These are phyloP conservation scores for Stachybotrys elegans DNA, from an alignment of 2,329 filamentous ascomycete genomes.

Conservation along the genomic window DNA sequence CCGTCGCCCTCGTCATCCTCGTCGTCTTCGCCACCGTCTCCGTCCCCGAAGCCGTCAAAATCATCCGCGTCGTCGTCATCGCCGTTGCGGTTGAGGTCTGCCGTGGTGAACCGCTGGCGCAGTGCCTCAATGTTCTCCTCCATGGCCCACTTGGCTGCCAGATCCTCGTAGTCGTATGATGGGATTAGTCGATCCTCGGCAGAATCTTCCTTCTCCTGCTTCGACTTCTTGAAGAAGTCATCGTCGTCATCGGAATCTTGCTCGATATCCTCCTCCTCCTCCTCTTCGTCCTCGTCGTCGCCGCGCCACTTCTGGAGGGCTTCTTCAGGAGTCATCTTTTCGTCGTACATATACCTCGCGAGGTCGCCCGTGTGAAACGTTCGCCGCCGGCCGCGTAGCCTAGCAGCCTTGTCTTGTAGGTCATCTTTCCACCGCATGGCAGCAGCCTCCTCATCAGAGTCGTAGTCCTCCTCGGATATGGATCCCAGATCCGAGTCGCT, in stretches of 20 bases:
- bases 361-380: conserved; percentile 78
- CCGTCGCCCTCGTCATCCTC: conserved; percentile 67
- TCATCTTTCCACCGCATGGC: conserved; percentile 84
- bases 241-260: conserved; percentile 47
- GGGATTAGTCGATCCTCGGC: conserved; percentile 80
- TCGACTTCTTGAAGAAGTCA: conserved; percentile 58
- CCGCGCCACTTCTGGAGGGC: conserved; percentile 79
- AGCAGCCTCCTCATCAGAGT: conserved; percentile 64
- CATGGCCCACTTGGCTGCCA: conserved; percentile 82
- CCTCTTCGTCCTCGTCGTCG: conserved; percentile 48
- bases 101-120: conserved; percentile 69
- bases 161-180: conserved; percentile 69
- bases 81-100: conserved; percentile 42
- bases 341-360: conserved; percentile 84
- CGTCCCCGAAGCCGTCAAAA: conserved; percentile 52
- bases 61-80: conserved; percentile 36
- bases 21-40: conserved; percentile 64
- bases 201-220: conserved; percentile 61
- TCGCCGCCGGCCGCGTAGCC: conserved; percentile 63
- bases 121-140: conserved; percentile 72
- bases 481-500: conserved; percentile 96
- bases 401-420: conserved; percentile 68
- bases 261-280: conserved; percentile 54
- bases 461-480: conserved; percentile 60
- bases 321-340: conserved; percentile 67